Conservation (phyloP, 352 stramenopile genomes). For the Peronospora tabacina region DNA sequence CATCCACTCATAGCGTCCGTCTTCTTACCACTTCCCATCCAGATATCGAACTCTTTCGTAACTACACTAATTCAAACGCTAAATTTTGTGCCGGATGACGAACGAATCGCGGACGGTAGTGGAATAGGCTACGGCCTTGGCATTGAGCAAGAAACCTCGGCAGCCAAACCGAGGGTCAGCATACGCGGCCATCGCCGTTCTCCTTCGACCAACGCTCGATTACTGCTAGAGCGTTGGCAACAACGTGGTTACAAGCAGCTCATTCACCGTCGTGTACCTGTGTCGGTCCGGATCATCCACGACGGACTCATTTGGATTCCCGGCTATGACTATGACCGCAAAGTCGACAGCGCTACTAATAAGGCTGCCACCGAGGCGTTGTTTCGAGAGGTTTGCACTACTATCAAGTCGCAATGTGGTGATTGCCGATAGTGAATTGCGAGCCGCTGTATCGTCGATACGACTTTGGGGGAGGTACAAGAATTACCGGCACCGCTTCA, state of each 20-base stretch:
- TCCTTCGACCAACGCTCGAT: constrained; percentile 28
- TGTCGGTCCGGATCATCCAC: constrained; percentile 64
- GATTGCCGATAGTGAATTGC: constrained; percentile 2
- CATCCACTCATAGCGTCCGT: constrained; percentile 63
- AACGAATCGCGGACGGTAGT: constrained; percentile 49
- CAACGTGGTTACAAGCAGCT: constrained; percentile 67
- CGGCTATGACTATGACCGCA: constrained; percentile 65
- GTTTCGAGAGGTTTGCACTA: constrained; percentile 25
- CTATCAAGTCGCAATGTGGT: constrained; percentile 21
- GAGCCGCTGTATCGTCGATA: constrained; percentile 3
- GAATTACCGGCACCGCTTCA: no score
- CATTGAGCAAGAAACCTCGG: constrained; percentile 38
- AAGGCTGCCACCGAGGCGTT: constrained; percentile 14
- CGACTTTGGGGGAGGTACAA: not conserved
- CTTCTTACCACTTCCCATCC: constrained; percentile 38
- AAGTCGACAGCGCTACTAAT: constrained; percentile 25
- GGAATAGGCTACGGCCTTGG: constrained; percentile 64
- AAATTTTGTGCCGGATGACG: constrained; percentile 61
- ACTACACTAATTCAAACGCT: constrained; percentile 34
- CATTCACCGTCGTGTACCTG: constrained; percentile 55
- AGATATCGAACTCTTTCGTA: constrained; percentile 27
- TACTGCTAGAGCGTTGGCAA: constrained; percentile 38
- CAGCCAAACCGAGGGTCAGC: constrained; percentile 13
- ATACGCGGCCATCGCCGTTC: constrained; percentile 27
- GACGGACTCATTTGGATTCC: constrained; percentile 67